phyloP scores from a whole-genome alignment of 192 early-diverging fungal species.

The Coemansia sp. region DNA sequence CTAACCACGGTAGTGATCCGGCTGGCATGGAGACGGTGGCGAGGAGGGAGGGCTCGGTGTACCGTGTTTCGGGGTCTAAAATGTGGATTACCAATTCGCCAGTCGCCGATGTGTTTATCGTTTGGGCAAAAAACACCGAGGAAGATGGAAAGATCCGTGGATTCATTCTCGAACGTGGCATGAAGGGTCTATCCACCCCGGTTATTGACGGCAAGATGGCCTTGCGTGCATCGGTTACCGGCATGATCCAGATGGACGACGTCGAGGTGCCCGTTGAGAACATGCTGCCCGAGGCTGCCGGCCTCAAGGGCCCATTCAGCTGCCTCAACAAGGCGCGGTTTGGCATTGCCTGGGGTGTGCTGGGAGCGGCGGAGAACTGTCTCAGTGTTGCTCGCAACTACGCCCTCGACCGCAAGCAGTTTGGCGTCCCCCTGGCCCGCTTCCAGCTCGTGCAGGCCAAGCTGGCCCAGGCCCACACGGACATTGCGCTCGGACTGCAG shows the following conservation, averaged over 20 bases:
- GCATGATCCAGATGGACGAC: constrained; percentile 99
- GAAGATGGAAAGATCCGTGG: constrained; percentile 88
- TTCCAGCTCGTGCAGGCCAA: constrained; percentile 98
- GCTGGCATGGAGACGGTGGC: constrained; percentile 90
- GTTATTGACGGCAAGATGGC: constrained; percentile 95
- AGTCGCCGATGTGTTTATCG: constrained; percentile 92
- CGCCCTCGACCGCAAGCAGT: constrained; percentile 87
- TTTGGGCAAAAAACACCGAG: constrained; percentile 85
- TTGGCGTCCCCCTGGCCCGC: constrained; percentile 84
- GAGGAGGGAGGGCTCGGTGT: constrained; percentile 66
- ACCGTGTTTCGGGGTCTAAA: constrained; percentile 87
- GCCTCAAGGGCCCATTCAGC: constrained; percentile 94
- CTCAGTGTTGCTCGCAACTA: constrained; percentile 87
- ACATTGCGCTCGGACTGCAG: constrained; percentile 87
- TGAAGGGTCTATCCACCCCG: constrained; percentile 86
- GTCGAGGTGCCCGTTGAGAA: constrained; percentile 90
- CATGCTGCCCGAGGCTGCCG: constrained; percentile 85
- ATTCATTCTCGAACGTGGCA: constrained; percentile 93
- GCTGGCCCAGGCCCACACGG: constrained; percentile 89
- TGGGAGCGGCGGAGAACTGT: constrained; percentile 94
- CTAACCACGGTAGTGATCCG: constrained; percentile 96
- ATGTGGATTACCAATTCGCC: constrained; percentile 99
- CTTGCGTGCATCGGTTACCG: constrained; percentile 88
- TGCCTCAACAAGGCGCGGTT: constrained; percentile 97
- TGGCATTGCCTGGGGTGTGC: constrained; percentile 95